These are phyloP conservation scores for Plasmodium ovale DNA, from an alignment of 169 alveolate genomes.

Conservation along the genomic window DNA sequence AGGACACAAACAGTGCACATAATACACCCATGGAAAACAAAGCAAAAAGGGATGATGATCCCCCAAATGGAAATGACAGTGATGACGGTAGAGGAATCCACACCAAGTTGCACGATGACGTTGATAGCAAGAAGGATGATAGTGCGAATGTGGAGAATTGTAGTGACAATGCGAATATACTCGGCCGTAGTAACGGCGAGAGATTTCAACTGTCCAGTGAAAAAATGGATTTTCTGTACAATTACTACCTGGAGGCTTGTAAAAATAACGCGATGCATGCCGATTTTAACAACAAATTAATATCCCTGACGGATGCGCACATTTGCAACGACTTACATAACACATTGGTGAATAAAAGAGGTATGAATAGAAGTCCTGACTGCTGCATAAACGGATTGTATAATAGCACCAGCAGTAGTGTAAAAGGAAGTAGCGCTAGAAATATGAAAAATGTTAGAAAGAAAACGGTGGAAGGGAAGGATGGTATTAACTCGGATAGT, in stretches of 20 bases:
- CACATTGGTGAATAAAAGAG: neutral
- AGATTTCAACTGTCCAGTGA: slow-evolving; percentile 11
- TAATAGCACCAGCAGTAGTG: neutral
- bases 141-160: neutral
- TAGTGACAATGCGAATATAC: neutral
- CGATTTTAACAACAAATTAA: neutral
- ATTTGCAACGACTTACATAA: neutral
- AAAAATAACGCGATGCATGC: slow-evolving; percentile 8
- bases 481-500: neutral
- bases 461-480: neutral
- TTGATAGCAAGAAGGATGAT: too few species aligned
- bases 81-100: too few species aligned
- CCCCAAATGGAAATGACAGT: too few species aligned
- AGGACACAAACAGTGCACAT: too few species aligned
- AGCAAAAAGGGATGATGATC: too few species aligned
- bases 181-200: neutral
- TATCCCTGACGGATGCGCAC: neutral
- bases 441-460: neutral
- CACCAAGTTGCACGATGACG: too few species aligned
- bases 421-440: neutral
- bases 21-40: neutral
- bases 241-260: slow-evolving; percentile 26
- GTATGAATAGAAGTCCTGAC: neutral
- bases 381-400: neutral
- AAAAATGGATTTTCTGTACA: slow-evolving; percentile 22